Conservation (phyloP, 768 basidiomycete species). For the Amanita rimosa region DNA sequence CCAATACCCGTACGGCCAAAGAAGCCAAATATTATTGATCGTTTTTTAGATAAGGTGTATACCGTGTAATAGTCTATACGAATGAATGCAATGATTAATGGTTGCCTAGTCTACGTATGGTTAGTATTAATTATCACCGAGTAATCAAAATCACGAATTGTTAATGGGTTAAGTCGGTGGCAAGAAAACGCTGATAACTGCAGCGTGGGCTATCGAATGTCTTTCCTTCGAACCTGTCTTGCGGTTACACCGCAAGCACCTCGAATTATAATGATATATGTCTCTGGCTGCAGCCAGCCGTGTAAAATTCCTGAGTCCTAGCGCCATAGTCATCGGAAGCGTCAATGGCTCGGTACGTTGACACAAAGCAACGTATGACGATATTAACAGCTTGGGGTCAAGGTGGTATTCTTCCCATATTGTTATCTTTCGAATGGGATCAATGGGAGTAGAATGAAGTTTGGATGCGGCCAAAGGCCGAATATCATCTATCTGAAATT, state of each 20-base stretch:
- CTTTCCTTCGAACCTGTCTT: neutral
- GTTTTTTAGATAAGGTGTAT: constrained; percentile 3
- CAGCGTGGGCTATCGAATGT: neutral
- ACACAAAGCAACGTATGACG: constrained; percentile 18
- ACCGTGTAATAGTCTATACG: neutral
- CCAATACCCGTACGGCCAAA: constrained; percentile 9
- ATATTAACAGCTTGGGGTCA: constrained; percentile 17
- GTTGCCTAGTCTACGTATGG: neutral
- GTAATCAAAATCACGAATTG: neutral
- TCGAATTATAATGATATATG: constrained; percentile 18
- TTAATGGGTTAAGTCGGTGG: neutral
- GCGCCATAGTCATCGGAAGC: constrained; percentile 19
- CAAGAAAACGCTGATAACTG: neutral
- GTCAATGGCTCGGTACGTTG: constrained; percentile 21
- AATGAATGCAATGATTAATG: no score
- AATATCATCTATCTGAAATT: constrained; percentile 20
- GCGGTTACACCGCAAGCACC: constrained; percentile 10
- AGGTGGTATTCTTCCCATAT: constrained; percentile 25
- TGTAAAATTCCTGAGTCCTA: constrained; percentile 22
- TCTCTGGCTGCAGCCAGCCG: constrained; percentile 21
- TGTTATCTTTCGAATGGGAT: constrained; percentile 22
- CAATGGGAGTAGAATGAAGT: constrained; percentile 17
- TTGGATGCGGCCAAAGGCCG: constrained; percentile 17
- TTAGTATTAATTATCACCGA: neutral
- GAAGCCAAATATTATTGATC: constrained; percentile 4